Conservation (phyloP, 257 asterid genomes). For the Primulina huaijiensis region DNA sequence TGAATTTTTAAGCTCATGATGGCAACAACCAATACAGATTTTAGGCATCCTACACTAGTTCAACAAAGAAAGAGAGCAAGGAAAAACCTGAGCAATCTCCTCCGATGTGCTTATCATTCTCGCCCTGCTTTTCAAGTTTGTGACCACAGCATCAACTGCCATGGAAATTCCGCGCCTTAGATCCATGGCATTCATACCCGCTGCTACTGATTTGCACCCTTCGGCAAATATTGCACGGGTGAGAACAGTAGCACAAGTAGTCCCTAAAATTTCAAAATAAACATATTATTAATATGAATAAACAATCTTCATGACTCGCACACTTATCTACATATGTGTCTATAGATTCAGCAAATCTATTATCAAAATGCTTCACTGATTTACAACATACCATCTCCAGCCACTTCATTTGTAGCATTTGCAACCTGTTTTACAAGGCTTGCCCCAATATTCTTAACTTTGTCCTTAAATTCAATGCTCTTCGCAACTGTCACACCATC, state of each 20-base stretch:
- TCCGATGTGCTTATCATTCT: conserved; percentile 97
- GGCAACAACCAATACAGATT: too few species aligned
- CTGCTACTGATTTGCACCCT: conserved; percentile 98
- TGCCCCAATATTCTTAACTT: conserved; percentile 82
- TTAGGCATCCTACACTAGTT: not conserved
- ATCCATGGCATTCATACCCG: conserved; percentile 98
- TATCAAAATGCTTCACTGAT: not conserved
- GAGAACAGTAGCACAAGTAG: conserved; percentile 94
- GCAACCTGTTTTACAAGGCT: conserved; percentile 98
- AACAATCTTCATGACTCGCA: not conserved
- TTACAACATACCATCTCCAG: conserved; percentile 85
- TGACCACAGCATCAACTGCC: conserved; percentile 88
- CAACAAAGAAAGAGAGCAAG: not conserved
- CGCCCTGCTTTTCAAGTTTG: conserved; percentile 91
- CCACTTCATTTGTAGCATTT: conserved; percentile 94
- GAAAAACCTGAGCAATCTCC: conserved; percentile 92
- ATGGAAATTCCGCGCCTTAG: conserved; percentile 85
- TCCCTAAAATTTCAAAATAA: conserved; percentile 41
- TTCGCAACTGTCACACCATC: conserved; percentile 98
- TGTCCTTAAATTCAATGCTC: conserved; percentile 92
- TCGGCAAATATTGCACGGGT: conserved; percentile 91
- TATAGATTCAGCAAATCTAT: too few species aligned
- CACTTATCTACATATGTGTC: not conserved
- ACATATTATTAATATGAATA: not conserved
- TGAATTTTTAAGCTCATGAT: too few species aligned